A percentile compares a stretch with the other conserved stretches of the same genome.
These are phyloP conservation scores for Myrmaecium sp. DNA, from an alignment of 2,329 filamentous ascomycete species.

Conservation along the genomic window DNA sequence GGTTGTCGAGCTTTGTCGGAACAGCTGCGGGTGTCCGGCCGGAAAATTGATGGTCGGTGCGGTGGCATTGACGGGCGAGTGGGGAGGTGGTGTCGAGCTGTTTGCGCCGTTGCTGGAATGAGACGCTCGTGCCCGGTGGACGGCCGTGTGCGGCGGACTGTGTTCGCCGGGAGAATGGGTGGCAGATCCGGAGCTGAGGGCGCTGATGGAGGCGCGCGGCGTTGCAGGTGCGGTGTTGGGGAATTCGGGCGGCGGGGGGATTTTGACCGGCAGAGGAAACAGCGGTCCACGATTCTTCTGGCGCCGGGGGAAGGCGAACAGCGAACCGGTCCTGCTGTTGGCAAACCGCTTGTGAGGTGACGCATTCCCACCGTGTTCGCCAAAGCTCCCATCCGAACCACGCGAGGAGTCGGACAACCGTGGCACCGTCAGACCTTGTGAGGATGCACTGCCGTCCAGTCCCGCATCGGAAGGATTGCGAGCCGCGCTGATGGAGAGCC, in stretches of 20 bases:
- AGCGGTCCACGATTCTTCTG: constrained; percentile 60
- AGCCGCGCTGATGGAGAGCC: constrained; percentile 40
- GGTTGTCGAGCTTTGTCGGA: constrained; percentile 43
- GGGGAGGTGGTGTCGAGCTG: constrained; percentile 15
- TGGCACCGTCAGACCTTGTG: constrained; percentile 45
- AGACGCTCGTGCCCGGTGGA: constrained; percentile 12
- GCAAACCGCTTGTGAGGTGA: too few species aligned
- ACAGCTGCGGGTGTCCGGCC: constrained; percentile 27
- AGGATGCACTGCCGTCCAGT: constrained; percentile 22
- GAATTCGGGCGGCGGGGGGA: constrained; percentile 30
- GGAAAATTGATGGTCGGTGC: constrained; percentile 28
- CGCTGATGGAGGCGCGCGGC: constrained; percentile 24
- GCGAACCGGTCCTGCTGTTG: constrained; percentile 15
- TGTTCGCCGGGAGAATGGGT: constrained; percentile 22
- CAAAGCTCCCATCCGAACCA: constrained; percentile 72
- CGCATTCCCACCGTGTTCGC: constrained; percentile 25
- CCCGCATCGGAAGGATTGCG: constrained; percentile 27
- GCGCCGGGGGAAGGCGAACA: constrained; percentile 63
- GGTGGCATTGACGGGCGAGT: constrained; percentile 21
- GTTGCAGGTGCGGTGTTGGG: constrained; percentile 27
- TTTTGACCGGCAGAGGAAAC: constrained; percentile 77
- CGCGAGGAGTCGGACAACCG: constrained; percentile 73
- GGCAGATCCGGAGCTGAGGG: constrained; percentile 16
- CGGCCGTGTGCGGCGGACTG: constrained; percentile 20
- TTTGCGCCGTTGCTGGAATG: constrained; percentile 7